These are phyloP conservation scores for Ehretia macrophylla DNA, from an alignment of 257 asterid genomes.

Conservation along the genomic window DNA sequence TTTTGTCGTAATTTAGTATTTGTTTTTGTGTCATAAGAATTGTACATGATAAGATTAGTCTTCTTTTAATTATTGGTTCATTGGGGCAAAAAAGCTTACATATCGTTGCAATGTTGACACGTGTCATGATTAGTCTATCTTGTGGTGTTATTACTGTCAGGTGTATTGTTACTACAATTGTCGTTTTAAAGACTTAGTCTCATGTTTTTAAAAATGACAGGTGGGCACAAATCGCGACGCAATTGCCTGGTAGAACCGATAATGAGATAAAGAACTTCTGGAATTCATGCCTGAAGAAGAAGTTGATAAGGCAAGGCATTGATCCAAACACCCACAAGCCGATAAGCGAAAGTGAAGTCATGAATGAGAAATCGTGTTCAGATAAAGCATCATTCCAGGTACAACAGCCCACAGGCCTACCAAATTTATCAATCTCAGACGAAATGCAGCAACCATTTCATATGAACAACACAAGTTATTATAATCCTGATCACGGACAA, in stretches of 20 bases:
- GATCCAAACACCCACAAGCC: constrained; percentile 79
- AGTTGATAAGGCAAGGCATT: constrained; percentile 68
- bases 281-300: constrained; percentile 78
- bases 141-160: too few species aligned
- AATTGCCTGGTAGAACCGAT: constrained; percentile 83
- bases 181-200: too few species aligned
- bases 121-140: too few species aligned
- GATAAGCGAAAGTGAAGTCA: constrained; percentile 15
- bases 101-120: too few species aligned
- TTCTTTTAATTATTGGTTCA: too few species aligned
- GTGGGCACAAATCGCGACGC: constrained; percentile 91
- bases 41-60: too few species aligned
- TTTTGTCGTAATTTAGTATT: neutral
- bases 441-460: constrained; percentile 18
- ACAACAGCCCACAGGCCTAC: constrained; percentile 25
- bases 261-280: constrained; percentile 89
- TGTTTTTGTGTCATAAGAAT: too few species aligned
- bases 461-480: constrained; percentile 15
- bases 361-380: constrained; percentile 19
- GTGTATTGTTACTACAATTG: too few species aligned
- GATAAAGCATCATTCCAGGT: constrained; percentile 23
- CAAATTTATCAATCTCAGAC: constrained; percentile 21
- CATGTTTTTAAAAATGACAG: constrained; percentile 25
- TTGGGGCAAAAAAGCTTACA: too few species aligned
- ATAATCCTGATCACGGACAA: constrained; percentile 5